Evolutionary conservation across 805 yeast genomes (phyloP).

Genomic region (Myxozyma monticola): DNA sequence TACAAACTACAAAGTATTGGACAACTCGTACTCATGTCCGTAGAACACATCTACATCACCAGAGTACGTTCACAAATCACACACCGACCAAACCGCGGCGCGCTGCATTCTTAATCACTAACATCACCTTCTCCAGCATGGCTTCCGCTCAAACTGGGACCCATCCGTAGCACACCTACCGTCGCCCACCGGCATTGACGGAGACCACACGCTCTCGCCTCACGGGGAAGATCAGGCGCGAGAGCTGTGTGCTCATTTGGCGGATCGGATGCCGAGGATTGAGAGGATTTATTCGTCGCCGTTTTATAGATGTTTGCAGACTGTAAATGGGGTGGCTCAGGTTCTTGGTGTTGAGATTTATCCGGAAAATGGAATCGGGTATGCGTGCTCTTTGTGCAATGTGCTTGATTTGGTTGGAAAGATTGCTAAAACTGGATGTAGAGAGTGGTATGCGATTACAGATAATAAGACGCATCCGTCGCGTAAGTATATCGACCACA

Average conservation of each 20-base stretch:
- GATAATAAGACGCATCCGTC: no score
- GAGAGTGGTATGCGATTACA: no score
- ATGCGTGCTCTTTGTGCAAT: no score
- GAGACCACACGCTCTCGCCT: constrained; percentile 83
- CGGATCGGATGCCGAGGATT: constrained; percentile 57
- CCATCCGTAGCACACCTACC: constrained; percentile 62
- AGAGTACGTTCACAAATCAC: no score
- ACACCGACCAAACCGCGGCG: no score
- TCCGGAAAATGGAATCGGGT: constrained; percentile 79
- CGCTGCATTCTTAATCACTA: no score
- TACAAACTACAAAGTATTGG: no score
- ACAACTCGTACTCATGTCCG: no score
- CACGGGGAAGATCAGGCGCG: constrained; percentile 88
- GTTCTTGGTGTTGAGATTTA: constrained; percentile 57
- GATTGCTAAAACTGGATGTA: no score
- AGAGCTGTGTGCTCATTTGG: constrained; percentile 66
- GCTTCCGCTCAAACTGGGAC: constrained; percentile 86
- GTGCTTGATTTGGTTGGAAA: no score
- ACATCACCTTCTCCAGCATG: constrained; percentile 71
- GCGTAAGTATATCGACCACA: no score
- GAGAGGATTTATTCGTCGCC: constrained; percentile 77
- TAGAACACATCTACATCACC: no score
- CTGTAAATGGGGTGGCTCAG: constrained; percentile 69
- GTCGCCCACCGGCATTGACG: constrained; percentile 84
- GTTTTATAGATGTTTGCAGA: constrained; percentile 85